A percentile compares a stretch with the other conserved stretches of the same genome.
phyloP scores from a whole-genome alignment of 305 asterid genomes.

The Fraxinus sp. region DNA sequence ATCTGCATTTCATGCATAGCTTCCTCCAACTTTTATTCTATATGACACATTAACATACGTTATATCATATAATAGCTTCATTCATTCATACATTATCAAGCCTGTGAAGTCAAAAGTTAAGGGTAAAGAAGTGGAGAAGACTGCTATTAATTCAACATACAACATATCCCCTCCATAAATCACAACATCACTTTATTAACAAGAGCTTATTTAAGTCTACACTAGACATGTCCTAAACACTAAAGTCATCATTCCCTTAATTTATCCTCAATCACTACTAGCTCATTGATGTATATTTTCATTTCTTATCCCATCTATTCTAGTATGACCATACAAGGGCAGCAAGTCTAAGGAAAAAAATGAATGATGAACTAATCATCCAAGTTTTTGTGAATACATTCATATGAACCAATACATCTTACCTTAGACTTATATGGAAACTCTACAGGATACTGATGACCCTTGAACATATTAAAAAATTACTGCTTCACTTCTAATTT shows the following conservation, averaged over 20 bases:
- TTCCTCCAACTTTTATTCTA: neutral
- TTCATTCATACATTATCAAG: neutral
- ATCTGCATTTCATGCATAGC: neutral
- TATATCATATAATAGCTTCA: neutral
- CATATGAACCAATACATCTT: conserved; percentile 8
- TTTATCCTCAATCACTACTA: neutral
- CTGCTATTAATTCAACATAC: neutral
- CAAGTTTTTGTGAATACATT: neutral
- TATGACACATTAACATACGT: neutral
- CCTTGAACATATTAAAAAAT: too few species aligned
- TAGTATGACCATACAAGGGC: neutral
- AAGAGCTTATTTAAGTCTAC: neutral
- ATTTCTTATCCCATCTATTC: neutral
- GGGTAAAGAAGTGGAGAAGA: too few species aligned
- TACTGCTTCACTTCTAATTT: too few species aligned
- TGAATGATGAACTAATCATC: neutral
- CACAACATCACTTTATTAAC: neutral
- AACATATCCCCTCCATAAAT: neutral
- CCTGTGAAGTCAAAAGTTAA: neutral
- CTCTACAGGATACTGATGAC: conserved; percentile 17
- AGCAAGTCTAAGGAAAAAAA: neutral
- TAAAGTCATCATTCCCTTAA: neutral
- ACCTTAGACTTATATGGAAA: conserved; percentile 71
- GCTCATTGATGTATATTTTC: neutral
- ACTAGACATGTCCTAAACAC: neutral